phyloP scores from a whole-genome alignment of 805 yeast genomes.

The Cephaloascus albidus region DNA sequence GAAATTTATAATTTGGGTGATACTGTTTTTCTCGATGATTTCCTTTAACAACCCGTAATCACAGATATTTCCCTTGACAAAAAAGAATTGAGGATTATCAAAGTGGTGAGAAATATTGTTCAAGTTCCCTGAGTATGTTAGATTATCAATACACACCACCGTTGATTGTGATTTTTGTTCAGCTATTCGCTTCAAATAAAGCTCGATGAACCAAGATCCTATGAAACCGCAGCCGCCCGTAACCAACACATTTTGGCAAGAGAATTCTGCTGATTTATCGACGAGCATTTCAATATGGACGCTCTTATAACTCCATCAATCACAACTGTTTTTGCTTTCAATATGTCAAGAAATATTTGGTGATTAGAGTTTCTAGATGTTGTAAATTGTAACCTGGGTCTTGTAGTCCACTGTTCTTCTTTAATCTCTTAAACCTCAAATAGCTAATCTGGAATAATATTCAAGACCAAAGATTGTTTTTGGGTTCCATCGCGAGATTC shows the following conservation, averaged over 20 bases:
- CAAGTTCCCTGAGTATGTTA: slow-evolving; percentile 33
- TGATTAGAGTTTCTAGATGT: too few relatives aligned
- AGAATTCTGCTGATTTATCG: not conserved
- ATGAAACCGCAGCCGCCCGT: slow-evolving; percentile 55
- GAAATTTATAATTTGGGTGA: slow-evolving; percentile 33
- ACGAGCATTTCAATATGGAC: too few relatives aligned
- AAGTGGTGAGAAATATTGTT: slow-evolving; percentile 17
- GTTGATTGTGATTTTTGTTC: slow-evolving; percentile 12
- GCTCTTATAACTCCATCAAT: too few relatives aligned
- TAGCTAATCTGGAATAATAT: too few relatives aligned
- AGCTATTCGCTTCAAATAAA: slow-evolving; percentile 19
- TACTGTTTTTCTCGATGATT: slow-evolving; percentile 7
- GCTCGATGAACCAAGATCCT: slow-evolving; percentile 37
- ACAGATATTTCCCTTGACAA: not conserved
- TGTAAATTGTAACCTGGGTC: too few relatives aligned
- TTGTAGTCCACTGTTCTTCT: too few relatives aligned
- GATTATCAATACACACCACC: slow-evolving; percentile 35
- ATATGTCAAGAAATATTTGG: too few relatives aligned
- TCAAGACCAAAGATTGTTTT: too few relatives aligned
- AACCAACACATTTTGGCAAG: slow-evolving; percentile 19
- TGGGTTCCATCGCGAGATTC: too few relatives aligned
- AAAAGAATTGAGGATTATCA: slow-evolving; percentile 6
- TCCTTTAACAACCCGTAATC: slow-evolving; percentile 5
- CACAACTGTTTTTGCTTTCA: too few relatives aligned
- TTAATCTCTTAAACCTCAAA: too few relatives aligned